Conservation (phyloP, 495 filamentous ascomycete species). For the Xylaria longipes region DNA sequence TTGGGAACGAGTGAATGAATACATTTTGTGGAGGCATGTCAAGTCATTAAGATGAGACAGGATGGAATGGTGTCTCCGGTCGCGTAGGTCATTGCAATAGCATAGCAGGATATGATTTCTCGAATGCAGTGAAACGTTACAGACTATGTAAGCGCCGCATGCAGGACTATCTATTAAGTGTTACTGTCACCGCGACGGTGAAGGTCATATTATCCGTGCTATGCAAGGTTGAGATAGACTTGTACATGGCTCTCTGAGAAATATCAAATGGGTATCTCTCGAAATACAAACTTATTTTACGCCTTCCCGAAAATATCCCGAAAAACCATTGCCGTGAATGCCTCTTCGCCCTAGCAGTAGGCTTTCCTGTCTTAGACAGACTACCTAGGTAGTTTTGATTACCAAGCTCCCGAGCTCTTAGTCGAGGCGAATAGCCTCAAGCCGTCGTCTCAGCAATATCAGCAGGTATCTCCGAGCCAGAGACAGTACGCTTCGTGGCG, state of each 20-base stretch:
- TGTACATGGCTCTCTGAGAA: neutral
- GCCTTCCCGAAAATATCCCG: neutral
- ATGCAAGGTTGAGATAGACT: neutral
- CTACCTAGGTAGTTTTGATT: neutral
- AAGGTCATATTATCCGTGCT: neutral
- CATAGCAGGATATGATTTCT: neutral
- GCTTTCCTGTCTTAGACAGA: neutral
- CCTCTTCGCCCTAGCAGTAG: neutral
- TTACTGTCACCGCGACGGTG: neutral
- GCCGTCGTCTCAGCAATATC: neutral
- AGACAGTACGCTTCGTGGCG: neutral
- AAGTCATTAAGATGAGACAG: neutral
- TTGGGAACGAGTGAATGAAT: neutral
- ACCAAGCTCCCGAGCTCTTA: neutral
- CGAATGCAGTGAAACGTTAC: neutral
- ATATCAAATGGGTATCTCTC: constrained; percentile 3
- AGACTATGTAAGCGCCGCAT: neutral
- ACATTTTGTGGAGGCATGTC: neutral
- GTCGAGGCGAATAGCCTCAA: neutral
- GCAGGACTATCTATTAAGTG: neutral
- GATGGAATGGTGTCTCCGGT: neutral
- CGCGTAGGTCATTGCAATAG: neutral
- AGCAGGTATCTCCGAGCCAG: neutral
- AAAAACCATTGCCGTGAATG: neutral
- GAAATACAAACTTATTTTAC: neutral